These are phyloP conservation scores for Plasmodium chabaudi DNA, from an alignment of 169 alveolate species.

Conservation along the genomic window DNA sequence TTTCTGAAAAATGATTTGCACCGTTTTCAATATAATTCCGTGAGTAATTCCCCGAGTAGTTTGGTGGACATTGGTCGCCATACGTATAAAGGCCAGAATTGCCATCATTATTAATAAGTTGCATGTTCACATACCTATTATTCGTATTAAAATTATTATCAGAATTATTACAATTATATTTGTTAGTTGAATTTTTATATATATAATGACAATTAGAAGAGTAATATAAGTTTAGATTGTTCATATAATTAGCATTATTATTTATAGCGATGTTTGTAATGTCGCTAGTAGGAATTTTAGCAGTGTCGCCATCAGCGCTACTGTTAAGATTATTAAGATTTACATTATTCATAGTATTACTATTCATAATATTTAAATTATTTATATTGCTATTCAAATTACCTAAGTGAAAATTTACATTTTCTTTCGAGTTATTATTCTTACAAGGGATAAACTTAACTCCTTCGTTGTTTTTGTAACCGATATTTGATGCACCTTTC, in stretches of 20 bases:
- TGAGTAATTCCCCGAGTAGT: not conserved
- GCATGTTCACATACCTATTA: slow-evolving; percentile 72
- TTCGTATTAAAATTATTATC: slow-evolving; percentile 66
- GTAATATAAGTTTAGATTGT: slow-evolving; percentile 34
- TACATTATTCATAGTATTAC: not conserved
- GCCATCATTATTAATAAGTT: slow-evolving; percentile 26
- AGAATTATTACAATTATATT: slow-evolving; percentile 51
- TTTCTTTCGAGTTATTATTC: slow-evolving; percentile 46
- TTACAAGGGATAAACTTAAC: slow-evolving; percentile 39
- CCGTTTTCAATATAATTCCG: slow-evolving; percentile 1
- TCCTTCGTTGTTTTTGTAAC: slow-evolving; percentile 3
- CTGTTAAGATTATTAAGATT: not conserved
- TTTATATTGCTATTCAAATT: slow-evolving; percentile 34
- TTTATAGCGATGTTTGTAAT: not conserved
- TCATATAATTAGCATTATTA: slow-evolving; percentile 28
- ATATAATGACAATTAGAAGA: slow-evolving; percentile 38
- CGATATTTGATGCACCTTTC: slow-evolving; percentile 17
- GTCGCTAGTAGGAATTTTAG: slow-evolving; percentile 7
- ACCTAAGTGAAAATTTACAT: slow-evolving; percentile 66
- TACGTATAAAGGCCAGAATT: slow-evolving; percentile 22
- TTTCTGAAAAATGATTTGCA: not conserved
- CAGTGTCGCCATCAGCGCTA: not conserved
- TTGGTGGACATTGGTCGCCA: not conserved
- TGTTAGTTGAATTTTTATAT: slow-evolving; percentile 42
- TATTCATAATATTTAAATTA: slow-evolving; percentile 6